phyloP scores from a whole-genome alignment of 768 basidiomycete species.

The Cystoderma amianthinum region DNA sequence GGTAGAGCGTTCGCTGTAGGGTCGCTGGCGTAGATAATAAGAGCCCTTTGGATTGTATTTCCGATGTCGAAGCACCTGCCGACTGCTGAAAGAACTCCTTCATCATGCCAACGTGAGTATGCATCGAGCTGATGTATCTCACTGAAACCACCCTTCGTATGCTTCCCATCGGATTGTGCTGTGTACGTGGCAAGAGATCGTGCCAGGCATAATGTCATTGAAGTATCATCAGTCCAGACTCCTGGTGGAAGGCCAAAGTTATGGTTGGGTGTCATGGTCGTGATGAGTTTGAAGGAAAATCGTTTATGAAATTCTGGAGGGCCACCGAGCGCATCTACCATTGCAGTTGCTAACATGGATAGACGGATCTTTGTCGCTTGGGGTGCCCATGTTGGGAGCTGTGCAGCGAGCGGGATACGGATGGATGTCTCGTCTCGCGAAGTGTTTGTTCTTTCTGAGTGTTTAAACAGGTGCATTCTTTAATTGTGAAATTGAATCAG shows the following conservation, averaged over 20 bases:
- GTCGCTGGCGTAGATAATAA: conserved; percentile 18
- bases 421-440: too few species aligned
- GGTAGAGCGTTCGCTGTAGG: conserved; percentile 13
- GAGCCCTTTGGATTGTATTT: conserved; percentile 22
- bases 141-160: conserved; percentile 19
- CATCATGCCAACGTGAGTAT: conserved; percentile 24
- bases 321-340: conserved; percentile 39
- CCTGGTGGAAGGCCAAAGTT: conserved; percentile 29
- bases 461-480: too few species aligned
- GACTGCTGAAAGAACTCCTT: conserved; percentile 25
- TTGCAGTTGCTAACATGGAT: conserved; percentile 29
- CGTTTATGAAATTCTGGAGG: conserved; percentile 34
- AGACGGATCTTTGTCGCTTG: conserved; percentile 29
- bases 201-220: conserved; percentile 38
- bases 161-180: conserved; percentile 3
- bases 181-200: conserved; percentile 26
- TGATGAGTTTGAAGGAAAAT: conserved; percentile 27
- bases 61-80: conserved; percentile 34
- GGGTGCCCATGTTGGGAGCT: conserved; percentile 14
- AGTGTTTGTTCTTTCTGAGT: too few species aligned
- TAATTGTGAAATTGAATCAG: too few species aligned
- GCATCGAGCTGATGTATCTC: conserved; percentile 25
- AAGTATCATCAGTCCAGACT: conserved; percentile 43
- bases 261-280: conserved; percentile 27
- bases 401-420: too few species aligned